Evolutionary conservation across 345 rosid genomes (phyloP), one percentile per base, ranked within the genome.

Genomic region (Rhizophora apiculata): DNA sequence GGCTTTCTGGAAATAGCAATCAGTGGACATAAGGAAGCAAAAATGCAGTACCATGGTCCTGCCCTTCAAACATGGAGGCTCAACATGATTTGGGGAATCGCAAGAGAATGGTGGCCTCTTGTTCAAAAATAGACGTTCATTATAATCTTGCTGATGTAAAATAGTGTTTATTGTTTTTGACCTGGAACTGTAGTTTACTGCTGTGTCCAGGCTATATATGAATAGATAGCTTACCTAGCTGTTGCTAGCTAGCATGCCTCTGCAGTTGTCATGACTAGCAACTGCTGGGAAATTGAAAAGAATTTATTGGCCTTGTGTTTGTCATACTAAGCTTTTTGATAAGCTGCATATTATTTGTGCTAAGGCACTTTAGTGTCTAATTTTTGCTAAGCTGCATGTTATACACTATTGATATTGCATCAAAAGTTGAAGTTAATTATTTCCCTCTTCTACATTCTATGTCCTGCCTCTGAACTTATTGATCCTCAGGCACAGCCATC

Each of bases 401-500:
- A 2, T 67, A 32, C 37, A 43, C 2, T 31, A 24, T 34, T 22
- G 26, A 60, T 36, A 19, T 18, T 8, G 9, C 32, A 7, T 7
- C 32, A 27, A 21, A 55, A 63, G 9, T 26, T 21, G 4, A 27
- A 63, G 37, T 34, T 18, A 30, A 37, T 48, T 32, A 13, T 37
- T 51, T 74, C 74, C 51, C 70, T 62, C 49, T 70, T 39, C 56
- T 26, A 26, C 64, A 1, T 52, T 9, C 39, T 11, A 52, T 68
- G 27, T 68, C 32, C 57, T 76, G 65, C 24, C 54, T 65, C 36
- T 27, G 62, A 53, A 62, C 29, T 16, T 81, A 15, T 68, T 21
- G 36, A 15, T 65, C 72, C 71, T 68, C 86, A 95, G 99, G 97
- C 85, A 69, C 96, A 92, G 74, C 77, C 89, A 11, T 72, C 80